phyloP scores from a whole-genome alignment of 1,284 basidiomycete genomes.

The Fomitopsis pinicola region DNA sequence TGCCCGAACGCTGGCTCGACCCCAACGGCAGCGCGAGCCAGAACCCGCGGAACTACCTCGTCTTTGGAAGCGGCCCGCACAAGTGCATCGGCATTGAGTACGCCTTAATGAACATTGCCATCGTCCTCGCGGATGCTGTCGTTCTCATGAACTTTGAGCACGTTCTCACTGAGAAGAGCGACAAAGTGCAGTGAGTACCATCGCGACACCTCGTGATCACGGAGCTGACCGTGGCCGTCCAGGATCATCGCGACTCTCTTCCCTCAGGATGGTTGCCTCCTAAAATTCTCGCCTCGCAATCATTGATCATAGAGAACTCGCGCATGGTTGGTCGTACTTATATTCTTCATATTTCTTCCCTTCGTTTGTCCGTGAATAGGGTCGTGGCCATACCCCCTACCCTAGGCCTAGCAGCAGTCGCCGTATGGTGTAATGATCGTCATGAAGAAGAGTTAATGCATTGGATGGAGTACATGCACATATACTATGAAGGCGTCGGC shows the following conservation, averaged over 20 bases:
- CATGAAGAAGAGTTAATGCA: neutral
- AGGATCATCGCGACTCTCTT: conserved; percentile 93
- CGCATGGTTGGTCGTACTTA: neutral
- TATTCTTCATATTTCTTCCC: neutral
- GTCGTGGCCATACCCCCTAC: conserved; percentile 2
- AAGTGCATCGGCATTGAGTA: conserved; percentile 94
- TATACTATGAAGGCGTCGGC: neutral
- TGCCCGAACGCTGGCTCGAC: conserved; percentile 93
- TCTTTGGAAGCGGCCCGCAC: conserved; percentile 93
- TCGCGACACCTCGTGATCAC: conserved; percentile 3
- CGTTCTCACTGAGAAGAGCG: conserved; percentile 72
- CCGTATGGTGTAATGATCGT: conserved; percentile 1
- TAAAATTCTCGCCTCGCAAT: conserved; percentile 68
- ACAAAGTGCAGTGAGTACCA: conserved; percentile 74
- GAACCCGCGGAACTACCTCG: conserved; percentile 93
- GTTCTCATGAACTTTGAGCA: conserved; percentile 89
- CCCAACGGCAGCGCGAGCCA: conserved; percentile 75
- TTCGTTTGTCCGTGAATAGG: neutral
- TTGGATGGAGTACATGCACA: neutral
- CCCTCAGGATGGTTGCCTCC: conserved; percentile 87
- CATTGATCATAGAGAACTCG: conserved; percentile 11
- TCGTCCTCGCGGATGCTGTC: conserved; percentile 83
- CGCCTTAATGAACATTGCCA: conserved; percentile 87
- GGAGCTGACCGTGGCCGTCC: conserved; percentile 8
- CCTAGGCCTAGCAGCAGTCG: neutral